A percentile compares a stretch with the other conserved stretches of the same genome.
These are phyloP conservation scores for Xylaria sp. DNA, from an alignment of 2,329 filamentous ascomycete genomes.

Conservation along the genomic window DNA sequence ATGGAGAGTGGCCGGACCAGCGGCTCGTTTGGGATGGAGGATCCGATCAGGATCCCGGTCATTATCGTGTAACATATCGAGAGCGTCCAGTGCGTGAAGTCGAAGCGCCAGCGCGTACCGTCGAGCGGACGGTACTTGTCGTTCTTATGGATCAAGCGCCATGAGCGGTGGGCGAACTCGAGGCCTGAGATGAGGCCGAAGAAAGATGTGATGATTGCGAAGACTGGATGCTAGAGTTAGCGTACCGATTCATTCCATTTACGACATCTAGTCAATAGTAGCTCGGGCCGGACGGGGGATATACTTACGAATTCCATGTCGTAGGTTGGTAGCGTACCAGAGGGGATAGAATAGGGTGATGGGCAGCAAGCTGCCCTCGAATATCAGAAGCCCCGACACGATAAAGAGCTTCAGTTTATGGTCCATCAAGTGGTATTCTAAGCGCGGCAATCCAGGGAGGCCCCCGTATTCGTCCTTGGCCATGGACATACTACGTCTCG, in stretches of 20 bases:
- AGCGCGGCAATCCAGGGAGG: slow-evolving; percentile 42
- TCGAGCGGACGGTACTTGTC: slow-evolving; percentile 63
- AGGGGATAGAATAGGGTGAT: slow-evolving; percentile 64
- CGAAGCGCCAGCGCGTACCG: slow-evolving; percentile 60
- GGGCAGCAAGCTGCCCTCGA: slow-evolving; percentile 60
- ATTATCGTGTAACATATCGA: slow-evolving; percentile 60
- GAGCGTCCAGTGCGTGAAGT: slow-evolving; percentile 60
- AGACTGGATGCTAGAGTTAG: slow-evolving; percentile 48
- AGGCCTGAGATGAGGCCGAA: slow-evolving; percentile 66
- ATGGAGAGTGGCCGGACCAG: slow-evolving; percentile 62
- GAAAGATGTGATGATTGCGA: slow-evolving; percentile 64
- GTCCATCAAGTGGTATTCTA: slow-evolving; percentile 53
- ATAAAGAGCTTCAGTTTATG: slow-evolving; percentile 58
- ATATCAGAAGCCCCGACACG: slow-evolving; percentile 58
- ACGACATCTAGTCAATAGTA: not conserved
- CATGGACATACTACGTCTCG: slow-evolving; percentile 25
- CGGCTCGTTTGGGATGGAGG: slow-evolving; percentile 61
- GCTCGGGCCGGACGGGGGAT: slow-evolving; percentile 26
- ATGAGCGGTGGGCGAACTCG: slow-evolving; percentile 61
- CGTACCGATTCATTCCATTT: not conserved
- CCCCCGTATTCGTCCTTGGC: slow-evolving; percentile 37
- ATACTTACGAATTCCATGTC: slow-evolving; percentile 51
- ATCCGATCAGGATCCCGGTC: slow-evolving; percentile 61
- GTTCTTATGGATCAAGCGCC: slow-evolving; percentile 60
- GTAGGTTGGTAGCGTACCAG: slow-evolving; percentile 51